These are phyloP conservation scores for Globisporangium heterothallicum DNA, from an alignment of 352 stramenopile genomes.

Conservation along the genomic window DNA sequence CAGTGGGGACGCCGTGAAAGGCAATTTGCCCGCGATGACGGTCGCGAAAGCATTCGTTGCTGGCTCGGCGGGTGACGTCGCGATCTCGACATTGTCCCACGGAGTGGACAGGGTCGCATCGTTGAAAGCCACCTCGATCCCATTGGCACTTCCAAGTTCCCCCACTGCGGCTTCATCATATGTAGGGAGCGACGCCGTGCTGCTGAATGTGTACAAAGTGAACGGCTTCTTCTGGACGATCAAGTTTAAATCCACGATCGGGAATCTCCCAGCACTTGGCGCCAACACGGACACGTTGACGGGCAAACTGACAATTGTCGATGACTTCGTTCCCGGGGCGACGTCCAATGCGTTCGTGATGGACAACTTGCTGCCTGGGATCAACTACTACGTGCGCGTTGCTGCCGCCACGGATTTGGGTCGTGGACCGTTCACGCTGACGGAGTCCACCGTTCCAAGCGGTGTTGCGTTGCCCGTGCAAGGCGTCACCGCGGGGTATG, in stretches of 20 bases:
- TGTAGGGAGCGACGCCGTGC: constrained; percentile 22
- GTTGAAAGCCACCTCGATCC: constrained; percentile 41
- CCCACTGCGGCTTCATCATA: constrained; percentile 24
- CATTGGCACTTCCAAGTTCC: constrained; percentile 30
- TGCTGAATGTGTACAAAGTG: constrained; percentile 68
- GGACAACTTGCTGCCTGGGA: constrained; percentile 46
- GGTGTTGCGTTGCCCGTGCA: constrained; percentile 33
- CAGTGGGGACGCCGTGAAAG: constrained; percentile 32
- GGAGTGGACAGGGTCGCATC: constrained; percentile 22
- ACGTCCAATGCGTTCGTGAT: constrained; percentile 39
- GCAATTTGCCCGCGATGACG: constrained; percentile 27
- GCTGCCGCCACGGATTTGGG: constrained; percentile 56
- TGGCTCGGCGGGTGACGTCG: constrained; percentile 23
- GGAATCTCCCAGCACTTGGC: constrained; percentile 46
- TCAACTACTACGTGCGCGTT: constrained; percentile 65
- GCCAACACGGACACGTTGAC: constrained; percentile 17
- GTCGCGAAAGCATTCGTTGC: constrained; percentile 23
- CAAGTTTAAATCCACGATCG: constrained; percentile 75
- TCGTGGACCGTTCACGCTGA: constrained; percentile 33
- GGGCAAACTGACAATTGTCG: constrained; percentile 27
- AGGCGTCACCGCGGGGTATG: constrained; percentile 52
- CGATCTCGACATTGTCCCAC: constrained; percentile 23
- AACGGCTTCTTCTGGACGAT: constrained; percentile 80
- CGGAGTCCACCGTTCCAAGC: constrained; percentile 41
- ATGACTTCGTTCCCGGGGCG: constrained; percentile 36